These are phyloP conservation scores for Aspergillus nidulans DNA, from an alignment of 495 filamentous ascomycete genomes.

Conservation along the genomic window DNA sequence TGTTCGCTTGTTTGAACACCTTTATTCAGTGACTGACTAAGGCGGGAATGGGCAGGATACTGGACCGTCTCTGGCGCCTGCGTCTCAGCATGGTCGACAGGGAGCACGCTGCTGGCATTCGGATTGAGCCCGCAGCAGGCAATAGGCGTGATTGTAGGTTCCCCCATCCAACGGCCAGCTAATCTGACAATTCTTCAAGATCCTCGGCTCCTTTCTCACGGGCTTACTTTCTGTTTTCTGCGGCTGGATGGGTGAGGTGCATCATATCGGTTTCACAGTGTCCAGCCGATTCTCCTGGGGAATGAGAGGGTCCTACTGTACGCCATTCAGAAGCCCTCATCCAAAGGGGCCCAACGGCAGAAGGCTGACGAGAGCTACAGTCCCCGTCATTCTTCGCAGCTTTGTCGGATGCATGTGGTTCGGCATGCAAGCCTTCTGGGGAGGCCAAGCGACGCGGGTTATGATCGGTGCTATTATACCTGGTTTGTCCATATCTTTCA, in stretches of 20 bases:
- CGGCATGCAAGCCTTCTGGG: conserved; percentile 11
- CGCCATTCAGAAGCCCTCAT: neutral
- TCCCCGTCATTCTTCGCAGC: conserved; percentile 4
- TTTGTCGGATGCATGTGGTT: conserved; percentile 10
- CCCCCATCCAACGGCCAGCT: too few relatives aligned
- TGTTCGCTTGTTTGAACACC: too few relatives aligned
- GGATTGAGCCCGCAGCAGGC: conserved; percentile 8
- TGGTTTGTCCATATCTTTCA: neutral
- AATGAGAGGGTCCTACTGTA: conserved; percentile 10
- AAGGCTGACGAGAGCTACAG: neutral
- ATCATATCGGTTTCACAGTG: conserved; percentile 8
- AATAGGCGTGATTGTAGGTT: conserved; percentile 1
- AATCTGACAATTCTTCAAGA: neutral
- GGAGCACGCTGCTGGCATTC: conserved; percentile 5
- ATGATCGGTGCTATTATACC: conserved; percentile 12
- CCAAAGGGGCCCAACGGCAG: neutral
- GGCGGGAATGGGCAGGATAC: neutral
- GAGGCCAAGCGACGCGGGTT: conserved; percentile 2
- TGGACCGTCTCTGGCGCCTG: conserved; percentile 7
- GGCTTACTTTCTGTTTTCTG: neutral
- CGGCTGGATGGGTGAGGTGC: conserved; percentile 6
- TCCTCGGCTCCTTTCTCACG: neutral
- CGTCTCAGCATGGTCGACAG: conserved; percentile 7
- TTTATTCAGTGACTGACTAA: too few relatives aligned
- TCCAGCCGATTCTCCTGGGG: conserved; percentile 6